These are phyloP conservation scores for Rubia tinctorum DNA, from an alignment of 305 asterid genomes.

Conservation along the genomic window DNA sequence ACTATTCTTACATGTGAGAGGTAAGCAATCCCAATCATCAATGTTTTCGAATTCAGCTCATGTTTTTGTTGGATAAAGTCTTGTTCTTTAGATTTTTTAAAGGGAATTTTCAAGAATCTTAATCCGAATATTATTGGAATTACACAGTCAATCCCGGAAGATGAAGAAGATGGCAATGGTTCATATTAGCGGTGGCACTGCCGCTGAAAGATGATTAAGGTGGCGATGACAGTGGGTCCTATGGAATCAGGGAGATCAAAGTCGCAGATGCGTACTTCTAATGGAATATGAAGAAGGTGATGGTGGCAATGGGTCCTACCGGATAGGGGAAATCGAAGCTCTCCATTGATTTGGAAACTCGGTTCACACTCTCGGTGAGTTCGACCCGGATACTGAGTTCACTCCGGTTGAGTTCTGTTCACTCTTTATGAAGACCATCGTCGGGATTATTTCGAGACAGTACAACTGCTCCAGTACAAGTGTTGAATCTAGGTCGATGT, in stretches of 20 bases:
- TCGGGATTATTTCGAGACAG: conserved; percentile 37
- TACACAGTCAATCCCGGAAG: neutral
- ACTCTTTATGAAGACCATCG: conserved; percentile 31
- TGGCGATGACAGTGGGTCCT: no score
- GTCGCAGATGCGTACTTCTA: no score
- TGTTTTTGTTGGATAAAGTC: neutral
- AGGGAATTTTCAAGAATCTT: neutral
- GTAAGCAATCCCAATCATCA: neutral
- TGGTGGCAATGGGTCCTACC: conserved; percentile 81
- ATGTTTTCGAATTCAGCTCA: conserved; percentile 3
- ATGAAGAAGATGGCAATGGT: conserved; percentile 26
- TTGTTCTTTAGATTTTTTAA: neutral
- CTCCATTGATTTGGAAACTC: conserved; percentile 63
- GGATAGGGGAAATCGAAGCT: conserved; percentile 88
- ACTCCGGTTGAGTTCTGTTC: conserved; percentile 57
- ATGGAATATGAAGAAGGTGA: conserved; percentile 40
- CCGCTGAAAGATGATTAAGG: conserved; percentile 29
- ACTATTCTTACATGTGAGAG: neutral
- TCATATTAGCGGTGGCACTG: conserved; percentile 22
- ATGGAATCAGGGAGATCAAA: no score
- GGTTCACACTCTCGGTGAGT: conserved; percentile 67
- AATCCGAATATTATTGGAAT: neutral
- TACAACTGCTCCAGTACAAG: conserved; percentile 47
- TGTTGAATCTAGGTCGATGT: conserved; percentile 90
- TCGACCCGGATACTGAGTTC: conserved; percentile 57